Percentiles rank a stretch among this genome's conserved stretches.
Evolutionary conservation across 495 filamentous ascomycete species (phyloP).

Genomic region (Rhizodiscina lignyota): DNA sequence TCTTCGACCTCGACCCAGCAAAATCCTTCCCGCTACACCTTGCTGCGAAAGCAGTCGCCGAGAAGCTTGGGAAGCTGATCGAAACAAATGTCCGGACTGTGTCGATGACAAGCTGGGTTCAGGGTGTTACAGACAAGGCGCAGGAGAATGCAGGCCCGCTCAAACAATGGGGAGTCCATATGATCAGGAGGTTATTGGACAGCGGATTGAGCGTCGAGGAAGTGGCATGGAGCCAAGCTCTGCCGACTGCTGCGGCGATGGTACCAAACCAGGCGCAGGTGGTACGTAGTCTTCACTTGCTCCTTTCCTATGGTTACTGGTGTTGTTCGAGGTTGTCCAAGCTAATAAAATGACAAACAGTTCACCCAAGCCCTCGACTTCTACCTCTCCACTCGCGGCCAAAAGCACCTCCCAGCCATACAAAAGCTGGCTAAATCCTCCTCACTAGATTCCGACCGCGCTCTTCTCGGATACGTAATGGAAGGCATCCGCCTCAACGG

Average conservation of each 20-base stretch:
- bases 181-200: constrained; percentile 54
- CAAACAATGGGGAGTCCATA: constrained; percentile 47
- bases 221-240: constrained; percentile 56
- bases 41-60: constrained; percentile 41
- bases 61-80: constrained; percentile 44
- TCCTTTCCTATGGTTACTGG: no score
- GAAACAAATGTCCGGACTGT: constrained; percentile 50
- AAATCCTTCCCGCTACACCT: constrained; percentile 40
- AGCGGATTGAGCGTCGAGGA: constrained; percentile 46
- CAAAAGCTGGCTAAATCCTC: constrained; percentile 28
- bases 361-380: constrained; percentile 69
- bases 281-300: no score
- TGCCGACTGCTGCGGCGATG: constrained; percentile 41
- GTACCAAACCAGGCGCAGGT: constrained; percentile 58
- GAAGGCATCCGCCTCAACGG: constrained; percentile 49
- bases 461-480: constrained; percentile 25
- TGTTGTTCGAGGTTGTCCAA: no score
- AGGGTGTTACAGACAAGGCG: constrained; percentile 34
- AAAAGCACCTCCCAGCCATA: constrained; percentile 39
- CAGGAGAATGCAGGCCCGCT: constrained; percentile 36
- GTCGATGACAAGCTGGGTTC: constrained; percentile 35
- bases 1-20: constrained; percentile 36
- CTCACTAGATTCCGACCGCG: constrained; percentile 11
- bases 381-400: constrained; percentile 45
- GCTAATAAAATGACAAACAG: constrained; percentile 8